Conservation (phyloP, 768 basidiomycete species). For the Lentinula aciculospora region DNA sequence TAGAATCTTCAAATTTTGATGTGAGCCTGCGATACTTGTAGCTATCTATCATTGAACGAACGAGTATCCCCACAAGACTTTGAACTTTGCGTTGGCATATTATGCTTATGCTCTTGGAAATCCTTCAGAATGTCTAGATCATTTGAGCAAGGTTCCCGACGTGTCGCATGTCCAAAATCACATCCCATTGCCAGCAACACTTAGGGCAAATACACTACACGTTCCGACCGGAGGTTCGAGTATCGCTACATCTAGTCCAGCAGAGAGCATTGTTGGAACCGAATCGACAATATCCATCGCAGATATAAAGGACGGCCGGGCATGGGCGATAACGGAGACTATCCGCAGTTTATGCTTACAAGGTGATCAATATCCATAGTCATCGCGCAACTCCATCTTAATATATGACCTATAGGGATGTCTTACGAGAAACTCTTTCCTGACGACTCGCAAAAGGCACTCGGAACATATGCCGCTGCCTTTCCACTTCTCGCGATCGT, state of each 20-base stretch:
- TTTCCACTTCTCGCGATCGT: constrained; percentile 49
- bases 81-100: constrained; percentile 68
- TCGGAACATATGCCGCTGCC: constrained; percentile 50
- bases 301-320: constrained; percentile 63
- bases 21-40: constrained; percentile 34
- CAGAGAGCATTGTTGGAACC: constrained; percentile 24
- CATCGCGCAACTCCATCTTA: not conserved
- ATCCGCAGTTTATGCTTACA: constrained; percentile 74
- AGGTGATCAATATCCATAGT: constrained; percentile 39
- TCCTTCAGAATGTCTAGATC: constrained; percentile 55
- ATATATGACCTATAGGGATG: constrained; percentile 55
- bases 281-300: constrained; percentile 33
- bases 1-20: constrained; percentile 48
- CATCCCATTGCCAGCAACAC: constrained; percentile 38
- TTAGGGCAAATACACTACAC: constrained; percentile 34
- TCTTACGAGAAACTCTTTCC: constrained; percentile 57
- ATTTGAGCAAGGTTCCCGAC: constrained; percentile 51
- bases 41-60: not conserved
- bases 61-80: constrained; percentile 38
- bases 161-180: constrained; percentile 50
- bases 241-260: constrained; percentile 43
- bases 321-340: constrained; percentile 69
- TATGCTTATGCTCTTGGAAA: constrained; percentile 74
- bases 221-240: constrained; percentile 32
- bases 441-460: constrained; percentile 40